Percentiles rank a stretch among this genome's conserved stretches.
Evolutionary conservation across 176 grass and related monocot genomes (phyloP).

Genomic region (Bromus sterilis): DNA sequence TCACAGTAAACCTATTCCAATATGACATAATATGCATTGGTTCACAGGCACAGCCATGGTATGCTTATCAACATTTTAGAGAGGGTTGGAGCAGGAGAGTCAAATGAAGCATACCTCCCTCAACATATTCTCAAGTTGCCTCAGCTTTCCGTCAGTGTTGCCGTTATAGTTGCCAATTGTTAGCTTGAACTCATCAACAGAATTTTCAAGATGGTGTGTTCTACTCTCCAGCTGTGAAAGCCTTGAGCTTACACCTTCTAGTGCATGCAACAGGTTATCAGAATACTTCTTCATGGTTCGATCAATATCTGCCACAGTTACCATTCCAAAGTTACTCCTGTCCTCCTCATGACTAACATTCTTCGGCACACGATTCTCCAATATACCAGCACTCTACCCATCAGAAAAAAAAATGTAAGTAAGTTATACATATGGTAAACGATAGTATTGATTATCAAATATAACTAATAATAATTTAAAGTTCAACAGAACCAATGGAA

Average conservation of each 20-base stretch:
- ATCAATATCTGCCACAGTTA: constrained; percentile 71
- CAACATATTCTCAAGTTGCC: constrained; percentile 83
- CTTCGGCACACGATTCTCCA: constrained; percentile 44
- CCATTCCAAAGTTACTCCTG: constrained; percentile 30
- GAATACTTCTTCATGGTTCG: constrained; percentile 72
- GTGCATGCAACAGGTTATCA: constrained; percentile 68
- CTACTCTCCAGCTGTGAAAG: constrained; percentile 67
- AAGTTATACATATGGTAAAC: neutral
- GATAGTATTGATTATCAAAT: neutral
- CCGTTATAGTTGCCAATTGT: constrained; percentile 66
- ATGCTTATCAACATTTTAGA: neutral
- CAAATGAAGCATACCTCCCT: constrained; percentile 51
- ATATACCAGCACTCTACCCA: constrained; percentile 50
- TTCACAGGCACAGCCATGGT: neutral
- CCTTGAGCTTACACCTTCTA: constrained; percentile 74
- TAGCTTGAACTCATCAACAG: constrained; percentile 68
- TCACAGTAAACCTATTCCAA: neutral
- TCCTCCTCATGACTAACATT: constrained; percentile 58
- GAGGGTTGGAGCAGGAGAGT: neutral
- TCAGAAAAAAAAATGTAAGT: constrained; percentile 4
- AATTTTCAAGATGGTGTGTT: constrained; percentile 67
- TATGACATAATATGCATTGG: neutral
- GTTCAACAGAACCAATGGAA: neutral
- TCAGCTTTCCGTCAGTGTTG: constrained; percentile 76
- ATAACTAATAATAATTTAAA: neutral